These are phyloP conservation scores for Melastoma malabathricum DNA, from an alignment of 345 rosid genomes.

Conservation along the genomic window DNA sequence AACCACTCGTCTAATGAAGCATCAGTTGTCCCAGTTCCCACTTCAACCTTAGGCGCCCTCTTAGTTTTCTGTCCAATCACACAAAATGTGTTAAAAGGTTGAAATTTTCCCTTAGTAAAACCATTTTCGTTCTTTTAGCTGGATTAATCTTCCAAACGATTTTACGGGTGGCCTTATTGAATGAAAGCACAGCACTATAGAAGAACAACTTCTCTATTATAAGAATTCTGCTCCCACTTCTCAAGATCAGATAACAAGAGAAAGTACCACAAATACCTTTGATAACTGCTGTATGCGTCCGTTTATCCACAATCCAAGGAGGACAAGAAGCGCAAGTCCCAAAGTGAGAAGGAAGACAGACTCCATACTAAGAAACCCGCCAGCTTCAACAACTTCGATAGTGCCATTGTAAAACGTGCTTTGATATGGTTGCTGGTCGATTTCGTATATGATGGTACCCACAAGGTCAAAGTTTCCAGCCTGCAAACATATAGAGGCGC, in stretches of 20 bases:
- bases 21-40: conserved; percentile 60
- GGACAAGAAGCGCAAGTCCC: conserved; percentile 44
- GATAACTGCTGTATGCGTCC: conserved; percentile 54
- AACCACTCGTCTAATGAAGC: conserved; percentile 90
- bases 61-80: conserved; percentile 51
- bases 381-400: conserved; percentile 80
- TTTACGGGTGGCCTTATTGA: no score
- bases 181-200: no score
- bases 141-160: no score
- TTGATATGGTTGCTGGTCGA: conserved; percentile 67
- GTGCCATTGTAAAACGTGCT: conserved; percentile 74
- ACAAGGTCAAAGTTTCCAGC: conserved; percentile 88
- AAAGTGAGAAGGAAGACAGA: conserved; percentile 78
- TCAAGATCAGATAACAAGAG: neutral
- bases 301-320: conserved; percentile 55
- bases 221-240: neutral
- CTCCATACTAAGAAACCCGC: conserved; percentile 65
- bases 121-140: no score
- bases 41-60: conserved; percentile 73
- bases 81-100: neutral
- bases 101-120: no score
- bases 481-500: conserved; percentile 20
- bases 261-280: conserved; percentile 34
- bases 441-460: conserved; percentile 62
- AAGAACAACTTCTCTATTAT: no score